Evolutionary conservation across 2,329 filamentous ascomycete genomes (phyloP).

Genomic region (Diaporthe velutina): DNA sequence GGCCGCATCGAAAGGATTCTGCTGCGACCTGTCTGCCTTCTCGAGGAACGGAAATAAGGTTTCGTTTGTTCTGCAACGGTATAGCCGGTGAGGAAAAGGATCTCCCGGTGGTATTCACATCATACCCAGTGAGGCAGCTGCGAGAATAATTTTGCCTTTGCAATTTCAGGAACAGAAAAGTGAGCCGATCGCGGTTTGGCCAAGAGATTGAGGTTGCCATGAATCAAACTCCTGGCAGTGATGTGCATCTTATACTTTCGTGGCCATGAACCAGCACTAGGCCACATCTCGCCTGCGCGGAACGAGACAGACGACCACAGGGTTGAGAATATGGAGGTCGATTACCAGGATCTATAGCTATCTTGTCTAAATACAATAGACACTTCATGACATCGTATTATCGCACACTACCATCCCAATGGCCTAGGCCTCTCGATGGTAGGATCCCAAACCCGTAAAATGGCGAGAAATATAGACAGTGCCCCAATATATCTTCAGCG

Average conservation of each 20-base stretch:
- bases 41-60: neutral
- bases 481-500: neutral
- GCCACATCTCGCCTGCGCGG: neutral
- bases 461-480: neutral
- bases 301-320: neutral
- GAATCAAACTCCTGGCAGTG: neutral
- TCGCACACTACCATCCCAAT: neutral
- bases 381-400: neutral
- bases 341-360: neutral
- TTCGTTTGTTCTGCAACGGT: neutral
- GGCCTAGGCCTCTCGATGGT: neutral
- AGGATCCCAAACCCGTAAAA: neutral
- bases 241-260: neutral
- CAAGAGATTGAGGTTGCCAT: neutral
- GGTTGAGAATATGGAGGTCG: neutral
- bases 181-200: neutral
- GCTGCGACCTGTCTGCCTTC: neutral
- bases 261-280: neutral
- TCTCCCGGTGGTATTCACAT: neutral
- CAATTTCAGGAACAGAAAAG: neutral
- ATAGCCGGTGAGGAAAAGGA: neutral
- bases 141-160: neutral
- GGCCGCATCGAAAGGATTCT: neutral
- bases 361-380: neutral
- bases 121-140: neutral